Base-by-base conservation (phyloP, 1,284 basidiomycete species). In the Cryptococcus maquisensis region DNA sequence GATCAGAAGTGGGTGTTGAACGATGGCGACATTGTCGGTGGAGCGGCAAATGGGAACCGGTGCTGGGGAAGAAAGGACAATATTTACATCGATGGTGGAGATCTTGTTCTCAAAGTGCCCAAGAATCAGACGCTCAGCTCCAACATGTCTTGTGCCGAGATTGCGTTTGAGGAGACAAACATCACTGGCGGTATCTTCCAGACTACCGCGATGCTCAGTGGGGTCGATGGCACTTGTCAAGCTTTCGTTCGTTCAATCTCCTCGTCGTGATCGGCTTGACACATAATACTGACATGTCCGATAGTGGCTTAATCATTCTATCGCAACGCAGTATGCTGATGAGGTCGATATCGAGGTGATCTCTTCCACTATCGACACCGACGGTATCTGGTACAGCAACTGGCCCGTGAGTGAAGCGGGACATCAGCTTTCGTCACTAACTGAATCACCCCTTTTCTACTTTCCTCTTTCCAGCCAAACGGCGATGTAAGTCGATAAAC, bases 301-400 rank as follows among this genome's bases (percentile, higher is more conserved):
- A 4, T 36, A 59, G 49, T 52, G 57, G 57, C 38, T 59, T 20
- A 59, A 56, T 18, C 54, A 59, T 43, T 53, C 54, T 15, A 49
- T 41, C 18, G 15, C 52, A 9, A 49, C 36, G 13, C n/a, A 45
- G 13, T 40, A 40, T 24, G 51, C 43, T 4, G 56, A 58, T 23
- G 56, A 58, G 35, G 23, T 54, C 18, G 56, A 58, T 24, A 48
- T 58, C 16, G 53, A 54, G 38, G 50, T 55, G 1, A 44, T 54
- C 9, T 36, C 45, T 4, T 53, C 49, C 3, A 40, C 52, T 5
- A 54, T 55, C 39, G 35, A 37, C 15, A 36, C 16, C 40, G 16
- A 49, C 20, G 36, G 24, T 24, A 10, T 42, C 26, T 21, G 43
- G 45, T 7, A 35, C 49, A n/a, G 13, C 18, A 26, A 42, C 51